Percentiles rank a stretch among this genome's conserved stretches.
These are phyloP conservation scores for Collybia nuda DNA, from an alignment of 768 basidiomycete species.

Conservation along the genomic window DNA sequence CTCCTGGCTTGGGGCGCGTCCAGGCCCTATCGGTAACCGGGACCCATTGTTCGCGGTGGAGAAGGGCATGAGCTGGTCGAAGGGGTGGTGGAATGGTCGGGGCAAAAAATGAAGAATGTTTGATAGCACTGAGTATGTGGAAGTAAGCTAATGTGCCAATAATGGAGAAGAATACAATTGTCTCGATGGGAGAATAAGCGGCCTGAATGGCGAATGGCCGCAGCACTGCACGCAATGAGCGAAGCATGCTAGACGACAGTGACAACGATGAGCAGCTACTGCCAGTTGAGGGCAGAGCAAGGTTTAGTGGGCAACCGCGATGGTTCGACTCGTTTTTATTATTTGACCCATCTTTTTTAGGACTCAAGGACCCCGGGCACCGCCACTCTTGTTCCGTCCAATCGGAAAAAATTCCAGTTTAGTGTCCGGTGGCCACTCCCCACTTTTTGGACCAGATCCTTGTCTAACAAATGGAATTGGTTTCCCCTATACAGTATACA, in stretches of 20 bases:
- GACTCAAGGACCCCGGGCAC: too few relatives aligned
- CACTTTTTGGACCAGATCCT: too few relatives aligned
- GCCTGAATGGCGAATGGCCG: slow-evolving; percentile 72
- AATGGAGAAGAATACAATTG: slow-evolving; percentile 87
- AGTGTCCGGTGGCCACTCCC: too few relatives aligned
- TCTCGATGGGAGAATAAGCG: slow-evolving; percentile 80
- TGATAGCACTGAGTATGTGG: slow-evolving; percentile 87
- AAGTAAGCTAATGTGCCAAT: slow-evolving; percentile 94
- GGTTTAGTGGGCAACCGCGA: too few relatives aligned
- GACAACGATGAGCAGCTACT: too few relatives aligned
- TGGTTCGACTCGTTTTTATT: too few relatives aligned
- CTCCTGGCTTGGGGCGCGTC: slow-evolving; percentile 31
- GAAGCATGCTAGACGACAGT: slow-evolving; percentile 10
- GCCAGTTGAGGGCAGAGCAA: too few relatives aligned
- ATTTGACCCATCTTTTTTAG: too few relatives aligned
- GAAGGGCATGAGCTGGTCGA: slow-evolving; percentile 55
- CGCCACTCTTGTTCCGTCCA: too few relatives aligned
- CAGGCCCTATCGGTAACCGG: slow-evolving; percentile 56
- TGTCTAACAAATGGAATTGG: too few relatives aligned
- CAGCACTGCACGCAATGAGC: slow-evolving; percentile 57
- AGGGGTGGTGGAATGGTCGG: slow-evolving; percentile 47
- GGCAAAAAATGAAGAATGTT: slow-evolving; percentile 81
- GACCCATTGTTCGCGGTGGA: slow-evolving; percentile 61
- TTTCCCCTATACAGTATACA: too few relatives aligned
- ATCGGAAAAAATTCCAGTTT: too few relatives aligned